Evolutionary conservation across 148 eudicot genomes (phyloP).

Genomic region (Heliosperma pusillum): DNA sequence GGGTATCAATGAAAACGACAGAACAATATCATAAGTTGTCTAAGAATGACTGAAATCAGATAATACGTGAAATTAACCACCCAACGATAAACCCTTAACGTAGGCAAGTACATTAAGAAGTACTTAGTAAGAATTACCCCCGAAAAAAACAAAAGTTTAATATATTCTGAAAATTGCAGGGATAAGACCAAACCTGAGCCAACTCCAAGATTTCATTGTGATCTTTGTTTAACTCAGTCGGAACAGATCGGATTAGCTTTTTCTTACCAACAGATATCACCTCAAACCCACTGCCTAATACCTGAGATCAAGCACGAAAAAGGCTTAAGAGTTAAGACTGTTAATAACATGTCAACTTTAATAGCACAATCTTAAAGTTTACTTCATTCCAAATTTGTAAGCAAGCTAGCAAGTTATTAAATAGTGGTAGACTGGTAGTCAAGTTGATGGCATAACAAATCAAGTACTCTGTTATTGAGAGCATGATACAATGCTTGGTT

Average conservation of each 20-base stretch:
- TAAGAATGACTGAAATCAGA: neutral
- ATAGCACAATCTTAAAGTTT: neutral
- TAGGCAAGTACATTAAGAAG: neutral
- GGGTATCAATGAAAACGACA: too few relatives aligned
- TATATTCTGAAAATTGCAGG: neutral
- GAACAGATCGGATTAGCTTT: slow-evolving; percentile 93
- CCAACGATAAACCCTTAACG: neutral
- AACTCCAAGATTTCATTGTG: slow-evolving; percentile 97
- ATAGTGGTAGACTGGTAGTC: neutral
- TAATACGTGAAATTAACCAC: neutral
- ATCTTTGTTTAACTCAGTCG: slow-evolving; percentile 92
- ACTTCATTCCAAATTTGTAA: neutral
- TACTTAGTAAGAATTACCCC: too few relatives aligned
- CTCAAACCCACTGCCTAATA: slow-evolving; percentile 96
- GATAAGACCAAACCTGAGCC: slow-evolving; percentile 59
- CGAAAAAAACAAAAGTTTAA: neutral
- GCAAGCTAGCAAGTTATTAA: neutral
- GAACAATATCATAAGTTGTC: neutral
- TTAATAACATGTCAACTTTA: neutral
- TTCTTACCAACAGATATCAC: slow-evolving; percentile 89
- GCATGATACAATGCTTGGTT: neutral
- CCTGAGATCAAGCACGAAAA: slow-evolving; percentile 35
- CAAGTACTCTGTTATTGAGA: neutral
- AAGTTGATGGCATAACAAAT: neutral
- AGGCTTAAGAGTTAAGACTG: slow-evolving; percentile 12